Conservation (phyloP, 1,139 yeast genomes). For the Suhomyces terraborum region DNA sequence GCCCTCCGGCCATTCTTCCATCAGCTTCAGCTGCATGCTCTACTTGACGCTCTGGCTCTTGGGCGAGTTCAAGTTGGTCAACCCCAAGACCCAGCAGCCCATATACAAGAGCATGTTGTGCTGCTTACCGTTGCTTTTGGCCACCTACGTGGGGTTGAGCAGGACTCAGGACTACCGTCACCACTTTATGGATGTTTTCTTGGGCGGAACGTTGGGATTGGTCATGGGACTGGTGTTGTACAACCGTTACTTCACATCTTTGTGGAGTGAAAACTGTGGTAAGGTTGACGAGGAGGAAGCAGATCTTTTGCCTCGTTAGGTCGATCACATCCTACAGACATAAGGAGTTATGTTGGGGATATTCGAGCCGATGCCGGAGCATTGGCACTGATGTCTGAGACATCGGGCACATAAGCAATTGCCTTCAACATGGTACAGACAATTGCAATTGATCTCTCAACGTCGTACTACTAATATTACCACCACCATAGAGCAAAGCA, state of each 20-base stretch:
- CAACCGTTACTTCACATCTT: conserved; percentile 47
- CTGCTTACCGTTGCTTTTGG: conserved; percentile 19
- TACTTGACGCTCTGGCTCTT: conserved; percentile 57
- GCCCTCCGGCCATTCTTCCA: conserved; percentile 50
- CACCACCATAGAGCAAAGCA: too few relatives aligned
- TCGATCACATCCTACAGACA: too few relatives aligned
- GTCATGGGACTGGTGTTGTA: conserved; percentile 51
- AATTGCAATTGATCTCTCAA: too few relatives aligned
- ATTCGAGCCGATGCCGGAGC: too few relatives aligned
- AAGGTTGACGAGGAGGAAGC: conserved; percentile 17
- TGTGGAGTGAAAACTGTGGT: conserved; percentile 16
- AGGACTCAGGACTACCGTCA: conserved; percentile 78
- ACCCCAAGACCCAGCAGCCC: conserved; percentile 14
- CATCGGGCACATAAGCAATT: too few relatives aligned
- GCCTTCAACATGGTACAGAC: too few relatives aligned
- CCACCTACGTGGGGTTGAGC: conserved; percentile 50
- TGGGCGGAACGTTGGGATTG: conserved; percentile 58
- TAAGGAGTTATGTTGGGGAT: too few relatives aligned
- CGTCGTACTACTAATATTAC: too few relatives aligned
- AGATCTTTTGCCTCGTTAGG: conserved; percentile 15
- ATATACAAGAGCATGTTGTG: conserved; percentile 16
- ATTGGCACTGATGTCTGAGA: too few relatives aligned
- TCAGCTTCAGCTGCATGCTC: conserved; percentile 43
- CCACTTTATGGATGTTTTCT: conserved; percentile 65
- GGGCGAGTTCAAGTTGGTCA: conserved; percentile 51